A percentile compares a stretch with the other conserved stretches of the same genome.
Conservation (phyloP, 1,139 yeast genomes). For the Blastobotrys aristatus region DNA sequence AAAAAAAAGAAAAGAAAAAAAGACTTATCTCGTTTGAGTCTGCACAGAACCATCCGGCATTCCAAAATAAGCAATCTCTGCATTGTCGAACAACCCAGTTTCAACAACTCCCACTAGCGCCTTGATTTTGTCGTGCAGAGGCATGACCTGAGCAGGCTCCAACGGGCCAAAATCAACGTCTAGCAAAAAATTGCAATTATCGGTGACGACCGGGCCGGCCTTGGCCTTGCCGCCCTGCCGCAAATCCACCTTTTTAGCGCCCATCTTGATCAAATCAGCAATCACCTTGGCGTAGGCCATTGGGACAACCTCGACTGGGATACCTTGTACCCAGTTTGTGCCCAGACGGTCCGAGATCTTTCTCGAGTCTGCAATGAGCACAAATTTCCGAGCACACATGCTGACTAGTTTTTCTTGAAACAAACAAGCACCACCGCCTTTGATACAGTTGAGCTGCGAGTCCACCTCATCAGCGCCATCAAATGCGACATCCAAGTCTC, state of each 20-base stretch:
- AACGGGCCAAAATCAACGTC: slow-evolving; percentile 92
- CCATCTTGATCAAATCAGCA: slow-evolving; percentile 48
- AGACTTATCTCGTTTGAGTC: not conserved
- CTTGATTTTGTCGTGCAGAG: slow-evolving; percentile 63
- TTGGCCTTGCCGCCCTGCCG: slow-evolving; percentile 88
- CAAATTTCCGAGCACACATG: slow-evolving; percentile 64
- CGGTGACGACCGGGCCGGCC: slow-evolving; percentile 98
- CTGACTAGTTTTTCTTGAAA: slow-evolving; percentile 97
- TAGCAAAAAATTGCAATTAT: slow-evolving; percentile 86
- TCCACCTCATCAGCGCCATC: slow-evolving; percentile 99
- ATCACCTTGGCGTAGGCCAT: slow-evolving; percentile 75
- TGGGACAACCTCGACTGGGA: slow-evolving; percentile 95
- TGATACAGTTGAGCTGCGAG: slow-evolving; percentile 70
- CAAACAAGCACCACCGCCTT: slow-evolving; percentile 98
- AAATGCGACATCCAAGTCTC: slow-evolving; percentile 78
- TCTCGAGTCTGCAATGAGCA: slow-evolving; percentile 90
- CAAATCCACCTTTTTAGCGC: slow-evolving; percentile 60
- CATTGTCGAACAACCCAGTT: slow-evolving; percentile 82
- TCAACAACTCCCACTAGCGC: slow-evolving; percentile 90
- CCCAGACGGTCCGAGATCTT: slow-evolving; percentile 71
- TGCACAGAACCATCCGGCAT: slow-evolving; percentile 63
- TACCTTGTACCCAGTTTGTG: slow-evolving; percentile 78
- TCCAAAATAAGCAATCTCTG: slow-evolving; percentile 83
- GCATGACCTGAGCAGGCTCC: slow-evolving; percentile 46
- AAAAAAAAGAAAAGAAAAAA: not conserved